phyloP scores from a whole-genome alignment of 2,329 filamentous ascomycete species.

The Raffaelea arxii region DNA sequence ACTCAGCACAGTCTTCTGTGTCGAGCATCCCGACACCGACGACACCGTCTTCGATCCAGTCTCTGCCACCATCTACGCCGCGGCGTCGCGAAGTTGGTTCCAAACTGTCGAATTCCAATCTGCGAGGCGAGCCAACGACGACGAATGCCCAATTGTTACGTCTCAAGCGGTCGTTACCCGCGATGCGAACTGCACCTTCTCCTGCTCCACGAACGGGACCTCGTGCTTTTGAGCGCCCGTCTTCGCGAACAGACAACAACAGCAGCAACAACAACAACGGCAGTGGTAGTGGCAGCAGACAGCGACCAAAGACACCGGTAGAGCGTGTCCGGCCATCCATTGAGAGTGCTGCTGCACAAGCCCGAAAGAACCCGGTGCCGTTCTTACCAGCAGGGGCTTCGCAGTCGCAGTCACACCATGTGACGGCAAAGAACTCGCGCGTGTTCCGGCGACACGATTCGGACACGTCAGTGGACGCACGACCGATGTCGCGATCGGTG shows the following conservation, averaged over 20 bases:
- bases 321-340: slow-evolving; percentile 45
- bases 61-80: slow-evolving; percentile 46
- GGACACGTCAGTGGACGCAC: slow-evolving; percentile 53
- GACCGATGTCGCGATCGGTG: slow-evolving; percentile 46
- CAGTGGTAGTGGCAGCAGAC: slow-evolving; percentile 45
- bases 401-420: slow-evolving; percentile 63
- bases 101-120: slow-evolving; percentile 42
- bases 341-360: slow-evolving; percentile 41
- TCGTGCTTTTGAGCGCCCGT: slow-evolving; percentile 44
- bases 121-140: slow-evolving; percentile 52
- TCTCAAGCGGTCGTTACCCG: slow-evolving; percentile 56
- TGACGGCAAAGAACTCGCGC: slow-evolving; percentile 59
- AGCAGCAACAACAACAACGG: slow-evolving; percentile 18
- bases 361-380: slow-evolving; percentile 54
- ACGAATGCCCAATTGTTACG: slow-evolving; percentile 56
- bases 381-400: slow-evolving; percentile 70
- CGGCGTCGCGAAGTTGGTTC: slow-evolving; percentile 49
- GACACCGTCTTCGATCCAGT: slow-evolving; percentile 43
- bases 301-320: slow-evolving; percentile 61
- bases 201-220: slow-evolving; percentile 33
- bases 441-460: slow-evolving; percentile 75
- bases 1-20: slow-evolving; percentile 60
- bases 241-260: slow-evolving; percentile 44
- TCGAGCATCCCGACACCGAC: slow-evolving; percentile 53
- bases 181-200: slow-evolving; percentile 41